A percentile compares a stretch with the other conserved stretches of the same genome.
These are phyloP conservation scores for Pyricularia sp. DNA, from an alignment of 2,329 filamentous ascomycete species.

Conservation along the genomic window DNA sequence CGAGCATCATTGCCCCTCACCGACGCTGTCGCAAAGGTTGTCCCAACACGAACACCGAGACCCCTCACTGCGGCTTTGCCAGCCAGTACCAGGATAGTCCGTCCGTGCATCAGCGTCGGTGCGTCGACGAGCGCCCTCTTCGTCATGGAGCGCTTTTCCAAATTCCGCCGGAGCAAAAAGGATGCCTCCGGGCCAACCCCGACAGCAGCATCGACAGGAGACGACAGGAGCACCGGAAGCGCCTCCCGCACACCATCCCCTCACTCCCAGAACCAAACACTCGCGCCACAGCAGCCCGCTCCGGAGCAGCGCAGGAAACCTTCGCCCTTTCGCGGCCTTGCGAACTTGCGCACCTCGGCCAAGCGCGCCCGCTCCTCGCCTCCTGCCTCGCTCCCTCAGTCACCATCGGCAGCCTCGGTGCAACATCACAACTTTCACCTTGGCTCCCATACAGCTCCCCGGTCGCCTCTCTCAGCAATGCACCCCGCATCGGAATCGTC, in stretches of 20 bases:
- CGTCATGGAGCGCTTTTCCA: conserved; percentile 20
- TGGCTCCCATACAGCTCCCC: not conserved
- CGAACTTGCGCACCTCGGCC: conserved; percentile 16
- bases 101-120: not conserved
- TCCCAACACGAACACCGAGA: not conserved
- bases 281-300: conserved; percentile 8
- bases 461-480: conserved; percentile 9
- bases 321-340: conserved; percentile 19
- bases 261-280: conserved; percentile 1
- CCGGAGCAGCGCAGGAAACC: conserved; percentile 10
- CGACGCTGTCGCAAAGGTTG: not conserved
- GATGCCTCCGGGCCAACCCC: conserved; percentile 9
- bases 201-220: conserved; percentile 4
- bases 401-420: conserved; percentile 6
- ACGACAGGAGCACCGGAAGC: conserved; percentile 3
- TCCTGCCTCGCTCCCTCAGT: conserved; percentile 15
- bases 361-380: conserved; percentile 20
- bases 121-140: not conserved
- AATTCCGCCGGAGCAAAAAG: conserved; percentile 21
- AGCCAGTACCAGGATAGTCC: not conserved
- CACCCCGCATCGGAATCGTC: conserved; percentile 9
- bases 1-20: not conserved
- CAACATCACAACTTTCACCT: conserved; percentile 4
- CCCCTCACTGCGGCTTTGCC: not conserved
- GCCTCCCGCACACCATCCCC: conserved; percentile 11